phyloP scores from a whole-genome alignment of 192 early-diverging fungal species.

The Phlyctochytrium bullatum region DNA sequence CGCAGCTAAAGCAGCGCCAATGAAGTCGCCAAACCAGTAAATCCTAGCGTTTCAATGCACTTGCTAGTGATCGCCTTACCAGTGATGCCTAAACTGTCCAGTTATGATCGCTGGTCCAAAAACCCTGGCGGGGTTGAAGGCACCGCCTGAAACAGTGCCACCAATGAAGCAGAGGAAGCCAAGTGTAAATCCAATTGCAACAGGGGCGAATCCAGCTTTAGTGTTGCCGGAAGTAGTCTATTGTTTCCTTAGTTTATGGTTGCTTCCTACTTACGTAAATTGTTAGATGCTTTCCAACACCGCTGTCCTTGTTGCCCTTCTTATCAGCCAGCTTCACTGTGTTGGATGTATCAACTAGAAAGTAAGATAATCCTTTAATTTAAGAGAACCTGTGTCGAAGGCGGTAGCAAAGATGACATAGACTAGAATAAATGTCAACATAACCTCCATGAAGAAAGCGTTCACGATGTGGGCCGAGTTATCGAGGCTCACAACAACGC shows the following conservation, averaged over 20 bases:
- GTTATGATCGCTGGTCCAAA: slow-evolving; percentile 57
- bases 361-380: slow-evolving; percentile 9
- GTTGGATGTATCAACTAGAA: slow-evolving; percentile 52
- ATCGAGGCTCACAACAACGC: slow-evolving; percentile 45
- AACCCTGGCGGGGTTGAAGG: slow-evolving; percentile 61
- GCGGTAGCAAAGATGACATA: slow-evolving; percentile 67
- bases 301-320: slow-evolving; percentile 22
- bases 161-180: slow-evolving; percentile 50
- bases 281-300: slow-evolving; percentile 52
- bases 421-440: slow-evolving; percentile 58
- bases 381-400: slow-evolving; percentile 54
- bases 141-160: slow-evolving; percentile 55
- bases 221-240: slow-evolving; percentile 62
- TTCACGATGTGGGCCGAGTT: slow-evolving; percentile 32
- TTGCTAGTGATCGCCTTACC: slow-evolving; percentile 17
- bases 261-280: slow-evolving; percentile 50
- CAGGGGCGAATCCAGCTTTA: slow-evolving; percentile 63
- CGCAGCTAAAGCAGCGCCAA: slow-evolving; percentile 53
- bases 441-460: slow-evolving; percentile 60
- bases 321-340: slow-evolving; percentile 40
- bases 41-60: slow-evolving; percentile 7
- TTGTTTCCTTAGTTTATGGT: slow-evolving; percentile 28
- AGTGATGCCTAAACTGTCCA: slow-evolving; percentile 54
- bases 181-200: slow-evolving; percentile 63
- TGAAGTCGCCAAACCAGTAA: slow-evolving; percentile 54